Base-by-base conservation (phyloP, 805 yeast genomes). In the Geotrichum ghanense region DNA sequence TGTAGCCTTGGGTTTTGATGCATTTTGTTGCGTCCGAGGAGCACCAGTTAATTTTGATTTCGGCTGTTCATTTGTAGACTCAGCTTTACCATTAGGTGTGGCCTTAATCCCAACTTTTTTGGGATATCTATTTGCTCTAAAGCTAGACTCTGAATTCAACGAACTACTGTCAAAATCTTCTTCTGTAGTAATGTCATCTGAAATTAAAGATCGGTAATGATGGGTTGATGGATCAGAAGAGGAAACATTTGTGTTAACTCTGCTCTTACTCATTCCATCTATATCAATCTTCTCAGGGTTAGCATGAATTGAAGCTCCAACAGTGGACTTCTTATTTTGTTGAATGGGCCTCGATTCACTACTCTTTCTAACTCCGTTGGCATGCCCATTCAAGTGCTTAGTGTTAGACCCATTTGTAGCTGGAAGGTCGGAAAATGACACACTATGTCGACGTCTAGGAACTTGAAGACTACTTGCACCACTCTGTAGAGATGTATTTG, bases 121-220 rank as follows among this genome's bases (percentile, higher is more conserved):
- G 16, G 37, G 5, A n/a, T 16, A 31, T 6, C 19, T n/a, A 31
- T 31, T n/a, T 31, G 7, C 16, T 12, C 37, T 5, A 12, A 31
- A 31, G 37, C 37, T 31, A 19, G 37, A 54, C 20, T 54, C 58
- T 9, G 56, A 52, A 31, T 50, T 51, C 23, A 53, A 39, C 5
- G 56, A 54, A 3, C 53, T 50, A 12, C 35, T 44, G 31, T 54
- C 45, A 34, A 43, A 46, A 16, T 51, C 51, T 14, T 45, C 53
- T 19, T 31, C 37, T 5, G 37, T 31, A 6, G 37, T 31, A 12
- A 9, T 19, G 22, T 20, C 39, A 31, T 24, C 39, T 24, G 12
- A 22, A 12, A 20, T 25, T 24, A 22, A 22, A 4, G 23, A 37
- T 39, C 17, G 16, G 27, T 10, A 19, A 37, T 37, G 21, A 41